Evolutionary conservation across 768 basidiomycete species (phyloP).

Genomic region (Daedalea quercina): DNA sequence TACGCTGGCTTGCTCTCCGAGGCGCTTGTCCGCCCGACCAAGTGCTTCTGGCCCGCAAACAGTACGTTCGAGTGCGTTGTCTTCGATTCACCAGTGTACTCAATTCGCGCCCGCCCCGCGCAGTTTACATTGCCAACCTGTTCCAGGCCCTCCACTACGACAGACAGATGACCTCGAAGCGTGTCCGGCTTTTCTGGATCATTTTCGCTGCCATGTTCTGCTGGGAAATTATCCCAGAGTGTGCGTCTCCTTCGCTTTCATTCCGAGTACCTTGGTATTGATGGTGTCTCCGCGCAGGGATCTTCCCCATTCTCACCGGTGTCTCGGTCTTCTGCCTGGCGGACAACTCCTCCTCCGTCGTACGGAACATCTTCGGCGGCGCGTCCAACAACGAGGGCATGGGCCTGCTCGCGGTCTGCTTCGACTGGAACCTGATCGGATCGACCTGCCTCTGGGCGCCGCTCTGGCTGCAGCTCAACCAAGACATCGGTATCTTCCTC

Average conservation of each 20-base stretch:
- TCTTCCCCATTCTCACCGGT: slow-evolving; percentile 27
- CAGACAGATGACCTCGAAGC: slow-evolving; percentile 30
- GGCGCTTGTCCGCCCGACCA: slow-evolving; percentile 47
- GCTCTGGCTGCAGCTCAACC: slow-evolving; percentile 20
- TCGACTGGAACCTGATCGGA: slow-evolving; percentile 59
- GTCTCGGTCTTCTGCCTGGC: slow-evolving; percentile 31
- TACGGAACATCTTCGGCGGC: slow-evolving; percentile 27
- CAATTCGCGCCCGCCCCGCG: slow-evolving; percentile 8
- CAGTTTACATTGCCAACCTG: slow-evolving; percentile 21
- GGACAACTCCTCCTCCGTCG: slow-evolving; percentile 22
- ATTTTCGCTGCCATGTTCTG: slow-evolving; percentile 27
- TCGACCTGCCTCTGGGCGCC: slow-evolving; percentile 32
- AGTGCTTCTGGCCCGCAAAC: slow-evolving; percentile 24
- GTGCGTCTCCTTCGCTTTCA: slow-evolving; percentile 16
- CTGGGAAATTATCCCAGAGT: slow-evolving; percentile 35
- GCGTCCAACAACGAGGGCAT: slow-evolving; percentile 48
- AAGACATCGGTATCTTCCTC: slow-evolving; percentile 23
- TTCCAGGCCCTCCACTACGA: slow-evolving; percentile 31
- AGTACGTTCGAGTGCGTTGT: slow-evolving; percentile 15
- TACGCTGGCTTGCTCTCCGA: slow-evolving; percentile 31
- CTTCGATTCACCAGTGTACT: not conserved
- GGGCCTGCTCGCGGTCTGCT: slow-evolving; percentile 48
- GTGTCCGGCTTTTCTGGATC: slow-evolving; percentile 33
- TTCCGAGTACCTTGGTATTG: not conserved
- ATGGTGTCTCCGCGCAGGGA: slow-evolving; percentile 33